Evolutionary conservation across 2,329 filamentous ascomycete genomes (phyloP).

Genomic region (Curvularia verruculosa): DNA sequence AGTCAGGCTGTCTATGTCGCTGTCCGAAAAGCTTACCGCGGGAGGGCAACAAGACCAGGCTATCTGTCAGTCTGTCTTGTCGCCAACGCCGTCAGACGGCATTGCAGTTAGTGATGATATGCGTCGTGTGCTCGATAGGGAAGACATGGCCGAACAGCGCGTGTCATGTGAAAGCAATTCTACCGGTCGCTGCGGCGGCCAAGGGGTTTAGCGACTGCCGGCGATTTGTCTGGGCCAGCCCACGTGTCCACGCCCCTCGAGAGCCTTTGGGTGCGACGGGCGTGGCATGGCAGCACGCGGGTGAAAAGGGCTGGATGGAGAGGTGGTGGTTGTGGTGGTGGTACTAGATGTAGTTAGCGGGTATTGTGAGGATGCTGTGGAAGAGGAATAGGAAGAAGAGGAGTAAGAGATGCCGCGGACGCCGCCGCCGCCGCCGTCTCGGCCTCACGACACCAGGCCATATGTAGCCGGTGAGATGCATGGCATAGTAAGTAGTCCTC

Average conservation of each 20-base stretch:
- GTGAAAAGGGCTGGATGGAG: not conserved
- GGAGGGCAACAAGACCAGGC: not conserved
- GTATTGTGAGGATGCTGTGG: no score
- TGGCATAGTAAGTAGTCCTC: no score
- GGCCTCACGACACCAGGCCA: no score
- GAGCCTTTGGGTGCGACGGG: slow-evolving; percentile 17
- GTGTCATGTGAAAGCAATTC: slow-evolving; percentile 16
- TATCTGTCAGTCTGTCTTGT: not conserved
- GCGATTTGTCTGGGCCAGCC: slow-evolving; percentile 18
- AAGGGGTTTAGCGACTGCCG: slow-evolving; percentile 1
- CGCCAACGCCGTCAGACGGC: not conserved
- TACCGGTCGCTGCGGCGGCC: not conserved
- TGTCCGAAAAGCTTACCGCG: not conserved
- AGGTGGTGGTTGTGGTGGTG: not conserved
- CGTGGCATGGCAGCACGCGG: not conserved
- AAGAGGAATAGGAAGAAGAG: no score
- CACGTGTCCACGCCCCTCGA: slow-evolving; percentile 26
- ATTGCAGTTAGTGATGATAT: slow-evolving; percentile 10
- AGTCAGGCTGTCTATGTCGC: not conserved
- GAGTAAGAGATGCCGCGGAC: not conserved
- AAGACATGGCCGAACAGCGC: slow-evolving; percentile 18
- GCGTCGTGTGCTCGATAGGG: slow-evolving; percentile 23
- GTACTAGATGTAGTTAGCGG: no score
- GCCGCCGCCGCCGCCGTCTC: no score
- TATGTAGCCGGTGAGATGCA: no score